Conservation (phyloP, 768 basidiomycete genomes). For the Strobilomyces confusus region DNA sequence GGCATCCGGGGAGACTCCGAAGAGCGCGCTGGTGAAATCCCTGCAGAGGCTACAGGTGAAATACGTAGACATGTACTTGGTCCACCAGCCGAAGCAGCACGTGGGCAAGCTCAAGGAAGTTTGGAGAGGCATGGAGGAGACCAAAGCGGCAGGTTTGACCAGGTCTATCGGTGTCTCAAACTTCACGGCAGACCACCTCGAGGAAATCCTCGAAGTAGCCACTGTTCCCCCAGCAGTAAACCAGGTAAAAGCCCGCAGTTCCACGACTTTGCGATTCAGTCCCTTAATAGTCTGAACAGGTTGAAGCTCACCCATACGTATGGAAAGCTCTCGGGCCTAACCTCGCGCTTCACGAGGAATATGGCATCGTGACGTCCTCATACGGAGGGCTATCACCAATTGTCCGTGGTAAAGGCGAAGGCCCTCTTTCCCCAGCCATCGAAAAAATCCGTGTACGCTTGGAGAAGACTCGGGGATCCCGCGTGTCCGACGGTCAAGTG, state of each 20-base stretch:
- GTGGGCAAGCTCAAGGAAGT: slow-evolving; percentile 44
- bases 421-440: neutral
- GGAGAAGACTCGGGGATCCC: neutral
- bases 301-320: neutral
- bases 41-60: slow-evolving; percentile 50
- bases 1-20: slow-evolving; percentile 42
- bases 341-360: neutral
- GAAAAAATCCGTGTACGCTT: neutral
- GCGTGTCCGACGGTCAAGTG: neutral
- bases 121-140: slow-evolving; percentile 61
- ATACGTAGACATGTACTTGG: slow-evolving; percentile 60
- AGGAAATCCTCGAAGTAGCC: neutral
- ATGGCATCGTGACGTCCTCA: neutral
- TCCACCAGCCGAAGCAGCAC: slow-evolving; percentile 45
- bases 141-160: slow-evolving; percentile 40
- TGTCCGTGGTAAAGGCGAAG: neutral
- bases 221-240: neutral
- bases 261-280: neutral
- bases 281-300: neutral
- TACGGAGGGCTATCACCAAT: neutral
- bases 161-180: slow-evolving; percentile 36
- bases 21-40: slow-evolving; percentile 46
- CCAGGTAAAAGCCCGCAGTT: slow-evolving; percentile 8
- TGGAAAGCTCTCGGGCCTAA: neutral
- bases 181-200: neutral